Evolutionary conservation across 257 asterid genomes (phyloP).

Genomic region (Eustoma russellianum): DNA sequence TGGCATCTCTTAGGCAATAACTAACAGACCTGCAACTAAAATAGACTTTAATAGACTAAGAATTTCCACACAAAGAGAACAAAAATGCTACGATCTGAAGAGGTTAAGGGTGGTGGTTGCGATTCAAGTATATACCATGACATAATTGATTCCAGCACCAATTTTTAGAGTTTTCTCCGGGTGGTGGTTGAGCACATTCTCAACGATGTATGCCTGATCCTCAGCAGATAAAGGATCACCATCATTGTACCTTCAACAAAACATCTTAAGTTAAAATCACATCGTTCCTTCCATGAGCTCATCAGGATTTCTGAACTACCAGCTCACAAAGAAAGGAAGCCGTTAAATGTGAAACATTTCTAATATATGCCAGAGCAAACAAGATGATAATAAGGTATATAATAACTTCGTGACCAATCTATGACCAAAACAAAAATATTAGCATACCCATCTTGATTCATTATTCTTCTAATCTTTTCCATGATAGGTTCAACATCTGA

Average conservation of each 20-base stretch:
- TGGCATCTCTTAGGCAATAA: no score
- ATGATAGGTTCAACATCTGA: constrained; percentile 48
- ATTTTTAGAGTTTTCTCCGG: constrained; percentile 74
- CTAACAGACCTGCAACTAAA: no score
- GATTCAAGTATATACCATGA: constrained; percentile 43
- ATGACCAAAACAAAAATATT: background rate
- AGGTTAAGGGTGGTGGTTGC: background rate
- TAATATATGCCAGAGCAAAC: background rate
- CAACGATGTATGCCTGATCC: constrained; percentile 67
- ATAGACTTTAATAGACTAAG: no score
- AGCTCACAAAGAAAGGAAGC: background rate
- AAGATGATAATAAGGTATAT: background rate
- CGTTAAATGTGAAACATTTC: background rate
- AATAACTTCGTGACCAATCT: background rate
- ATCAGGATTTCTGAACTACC: background rate
- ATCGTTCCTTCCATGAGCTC: background rate
- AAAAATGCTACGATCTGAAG: no score
- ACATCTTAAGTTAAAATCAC: constrained; percentile 3
- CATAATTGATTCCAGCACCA: constrained; percentile 67
- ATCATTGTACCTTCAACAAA: constrained; percentile 59
- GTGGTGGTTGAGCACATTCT: constrained; percentile 67
- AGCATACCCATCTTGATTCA: constrained; percentile 65
- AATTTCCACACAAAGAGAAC: no score
- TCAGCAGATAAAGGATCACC: constrained; percentile 74
- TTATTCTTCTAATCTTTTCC: constrained; percentile 62